A percentile compares a stretch with the other conserved stretches of the same genome.
phyloP scores from a whole-genome alignment of 2,329 filamentous ascomycete genomes.

The Ophidiomyces ophidiicola region DNA sequence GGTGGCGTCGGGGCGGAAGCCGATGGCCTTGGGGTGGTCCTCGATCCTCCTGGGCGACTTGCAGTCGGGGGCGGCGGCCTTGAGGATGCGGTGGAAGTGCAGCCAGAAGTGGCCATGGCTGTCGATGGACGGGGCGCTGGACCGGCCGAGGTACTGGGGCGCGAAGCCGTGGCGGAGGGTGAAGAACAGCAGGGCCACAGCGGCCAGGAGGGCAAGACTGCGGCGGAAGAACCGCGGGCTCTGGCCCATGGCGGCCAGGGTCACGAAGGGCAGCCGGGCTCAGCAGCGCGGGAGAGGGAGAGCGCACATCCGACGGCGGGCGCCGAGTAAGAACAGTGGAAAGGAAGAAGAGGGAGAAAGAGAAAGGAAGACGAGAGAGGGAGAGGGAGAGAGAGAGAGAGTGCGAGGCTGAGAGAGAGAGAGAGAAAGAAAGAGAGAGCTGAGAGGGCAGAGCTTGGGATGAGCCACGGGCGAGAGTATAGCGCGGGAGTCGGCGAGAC shows the following conservation, averaged over 20 bases:
- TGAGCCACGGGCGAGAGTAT: too few species aligned
- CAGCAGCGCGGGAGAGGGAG: too few species aligned
- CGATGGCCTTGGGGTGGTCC: constrained; percentile 12
- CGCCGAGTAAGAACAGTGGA: too few species aligned
- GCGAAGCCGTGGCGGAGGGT: constrained; percentile 4
- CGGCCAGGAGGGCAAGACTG: constrained; percentile 8
- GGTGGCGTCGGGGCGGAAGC: constrained; percentile 15
- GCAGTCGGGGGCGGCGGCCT: constrained; percentile 13
- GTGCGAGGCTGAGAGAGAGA: too few species aligned
- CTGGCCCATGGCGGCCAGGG: constrained; percentile 7
- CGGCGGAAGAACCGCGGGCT: constrained; percentile 11
- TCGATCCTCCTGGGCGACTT: constrained; percentile 14
- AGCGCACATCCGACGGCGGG: too few species aligned
- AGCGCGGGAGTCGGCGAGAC: too few species aligned
- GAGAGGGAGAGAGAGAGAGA: too few species aligned
- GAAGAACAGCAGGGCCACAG: constrained; percentile 9
- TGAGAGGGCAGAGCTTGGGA: too few species aligned
- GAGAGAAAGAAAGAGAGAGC: too few species aligned
- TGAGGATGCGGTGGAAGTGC: constrained; percentile 14
- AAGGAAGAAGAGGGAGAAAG: too few species aligned
- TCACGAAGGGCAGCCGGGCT: too few species aligned
- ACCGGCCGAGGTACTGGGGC: constrained; percentile 1
- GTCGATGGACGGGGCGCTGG: constrained; percentile 1
- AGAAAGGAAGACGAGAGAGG: too few species aligned
- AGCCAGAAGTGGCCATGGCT: constrained; percentile 16